These are phyloP conservation scores for Polysphondylium violaceum DNA, from an alignment of 78 protist species.

Conservation along the genomic window DNA sequence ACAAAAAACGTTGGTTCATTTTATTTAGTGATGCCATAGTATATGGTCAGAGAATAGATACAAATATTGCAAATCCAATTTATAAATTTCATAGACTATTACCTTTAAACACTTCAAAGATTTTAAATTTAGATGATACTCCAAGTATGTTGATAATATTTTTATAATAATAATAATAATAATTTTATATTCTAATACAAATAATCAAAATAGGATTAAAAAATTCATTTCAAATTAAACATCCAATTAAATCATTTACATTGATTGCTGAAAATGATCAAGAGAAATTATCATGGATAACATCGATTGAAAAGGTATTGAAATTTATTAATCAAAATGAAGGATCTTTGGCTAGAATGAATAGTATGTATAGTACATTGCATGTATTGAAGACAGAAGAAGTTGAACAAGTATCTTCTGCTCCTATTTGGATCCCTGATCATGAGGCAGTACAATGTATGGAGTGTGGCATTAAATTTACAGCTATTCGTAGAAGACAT, in stretches of 20 bases:
- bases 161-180: too few relatives aligned
- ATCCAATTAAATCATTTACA: slow-evolving; percentile 79
- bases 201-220: slow-evolving; percentile 19
- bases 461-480: slow-evolving; percentile 57
- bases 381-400: slow-evolving; percentile 1
- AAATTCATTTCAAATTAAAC: slow-evolving; percentile 70
- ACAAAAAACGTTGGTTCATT: slow-evolving; percentile 82
- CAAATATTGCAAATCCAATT: slow-evolving; percentile 54
- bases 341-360: slow-evolving; percentile 69
- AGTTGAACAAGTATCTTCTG: slow-evolving; percentile 20
- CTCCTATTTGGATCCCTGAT: slow-evolving; percentile 79
- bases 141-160: slow-evolving; percentile 24
- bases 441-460: slow-evolving; percentile 46
- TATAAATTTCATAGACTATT: slow-evolving; percentile 65
- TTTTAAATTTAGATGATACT: slow-evolving; percentile 49
- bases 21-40: slow-evolving; percentile 79
- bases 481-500: slow-evolving; percentile 67
- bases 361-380: slow-evolving; percentile 19
- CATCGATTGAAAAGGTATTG: slow-evolving; percentile 6
- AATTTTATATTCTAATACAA: not conserved
- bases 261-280: slow-evolving; percentile 75
- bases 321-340: slow-evolving; percentile 39
- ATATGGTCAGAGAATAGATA: slow-evolving; percentile 61
- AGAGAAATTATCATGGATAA: slow-evolving; percentile 61
- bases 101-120: slow-evolving; percentile 22